Conservation (phyloP, 1,284 basidiomycete genomes). For the Rhodotorula sp. region DNA sequence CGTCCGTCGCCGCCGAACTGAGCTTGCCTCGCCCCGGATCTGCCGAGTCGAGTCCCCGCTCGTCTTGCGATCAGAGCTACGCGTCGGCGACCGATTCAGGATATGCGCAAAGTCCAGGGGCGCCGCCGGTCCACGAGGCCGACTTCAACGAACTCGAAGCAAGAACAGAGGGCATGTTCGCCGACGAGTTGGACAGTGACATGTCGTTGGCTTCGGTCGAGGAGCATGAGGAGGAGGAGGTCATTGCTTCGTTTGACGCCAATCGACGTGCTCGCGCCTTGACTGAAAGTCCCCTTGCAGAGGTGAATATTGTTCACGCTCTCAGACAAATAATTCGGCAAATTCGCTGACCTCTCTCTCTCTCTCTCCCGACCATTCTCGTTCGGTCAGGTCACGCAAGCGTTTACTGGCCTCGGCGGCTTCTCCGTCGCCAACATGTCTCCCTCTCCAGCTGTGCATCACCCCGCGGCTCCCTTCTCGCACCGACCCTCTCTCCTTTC, state of each 20-base stretch:
- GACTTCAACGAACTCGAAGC: neutral
- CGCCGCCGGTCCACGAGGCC: neutral
- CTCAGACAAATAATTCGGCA: neutral
- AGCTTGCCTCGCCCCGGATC: neutral
- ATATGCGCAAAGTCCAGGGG: constrained; percentile 16
- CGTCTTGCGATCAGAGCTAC: neutral
- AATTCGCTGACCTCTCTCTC: neutral
- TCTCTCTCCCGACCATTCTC: too few relatives aligned
- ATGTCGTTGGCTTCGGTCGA: neutral
- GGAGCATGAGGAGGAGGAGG: neutral
- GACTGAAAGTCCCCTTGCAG: constrained; percentile 33
- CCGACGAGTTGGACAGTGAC: constrained; percentile 10
- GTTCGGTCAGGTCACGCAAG: constrained; percentile 28
- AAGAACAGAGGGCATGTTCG: neutral
- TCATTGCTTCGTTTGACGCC: neutral
- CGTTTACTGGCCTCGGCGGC: constrained; percentile 32
- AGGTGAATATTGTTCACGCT: constrained; percentile 10
- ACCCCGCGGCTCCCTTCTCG: neutral
- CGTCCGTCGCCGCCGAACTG: neutral
- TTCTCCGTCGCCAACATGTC: constrained; percentile 26
- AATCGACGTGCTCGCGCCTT: constrained; percentile 25
- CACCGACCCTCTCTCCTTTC: neutral
- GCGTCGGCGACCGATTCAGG: constrained; percentile 27
- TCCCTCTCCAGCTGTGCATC: constrained; percentile 7
- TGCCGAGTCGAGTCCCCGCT: neutral